Evolutionary conservation across 768 basidiomycete genomes (phyloP).

Genomic region (Leccinum subtestaceum): DNA sequence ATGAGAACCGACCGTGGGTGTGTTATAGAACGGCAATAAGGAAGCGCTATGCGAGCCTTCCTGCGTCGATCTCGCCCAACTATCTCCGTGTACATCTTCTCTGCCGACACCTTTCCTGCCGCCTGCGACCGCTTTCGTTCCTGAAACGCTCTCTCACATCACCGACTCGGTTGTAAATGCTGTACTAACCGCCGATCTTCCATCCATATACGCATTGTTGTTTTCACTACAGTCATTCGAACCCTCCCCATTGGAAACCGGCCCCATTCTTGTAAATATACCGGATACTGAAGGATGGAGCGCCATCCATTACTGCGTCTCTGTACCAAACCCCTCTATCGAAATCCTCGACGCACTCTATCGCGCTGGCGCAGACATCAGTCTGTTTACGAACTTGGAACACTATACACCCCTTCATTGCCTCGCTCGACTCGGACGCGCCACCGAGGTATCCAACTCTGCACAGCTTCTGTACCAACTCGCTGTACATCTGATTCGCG

Average conservation of each 20-base stretch:
- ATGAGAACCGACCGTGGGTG: constrained; percentile 1
- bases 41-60: constrained; percentile 26
- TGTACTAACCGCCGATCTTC: constrained; percentile 47
- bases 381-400: constrained; percentile 62
- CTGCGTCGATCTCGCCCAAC: constrained; percentile 15
- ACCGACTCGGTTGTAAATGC: constrained; percentile 56
- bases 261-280: constrained; percentile 60
- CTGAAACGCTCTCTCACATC: constrained; percentile 39
- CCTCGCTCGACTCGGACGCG: constrained; percentile 44
- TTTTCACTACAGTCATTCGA: constrained; percentile 47
- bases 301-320: constrained; percentile 67
- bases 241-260: constrained; percentile 37
- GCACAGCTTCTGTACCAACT: constrained; percentile 51
- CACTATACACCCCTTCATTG: constrained; percentile 70
- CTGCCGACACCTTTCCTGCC: constrained; percentile 29
- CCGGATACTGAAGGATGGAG: constrained; percentile 71
- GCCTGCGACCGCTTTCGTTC: constrained; percentile 34
- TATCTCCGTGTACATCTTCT: constrained; percentile 28
- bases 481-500: constrained; percentile 62
- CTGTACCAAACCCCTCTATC: constrained; percentile 51
- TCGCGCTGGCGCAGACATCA: constrained; percentile 71
- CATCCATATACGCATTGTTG: constrained; percentile 52
- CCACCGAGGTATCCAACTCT: constrained; percentile 35
- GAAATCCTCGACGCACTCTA: constrained; percentile 69
- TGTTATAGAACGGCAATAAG: constrained; percentile 32